Percentiles rank a stretch among this genome's conserved stretches.
phyloP scores from a whole-genome alignment of 1,139 yeast genomes.

The Geotrichum phurueaensis region DNA sequence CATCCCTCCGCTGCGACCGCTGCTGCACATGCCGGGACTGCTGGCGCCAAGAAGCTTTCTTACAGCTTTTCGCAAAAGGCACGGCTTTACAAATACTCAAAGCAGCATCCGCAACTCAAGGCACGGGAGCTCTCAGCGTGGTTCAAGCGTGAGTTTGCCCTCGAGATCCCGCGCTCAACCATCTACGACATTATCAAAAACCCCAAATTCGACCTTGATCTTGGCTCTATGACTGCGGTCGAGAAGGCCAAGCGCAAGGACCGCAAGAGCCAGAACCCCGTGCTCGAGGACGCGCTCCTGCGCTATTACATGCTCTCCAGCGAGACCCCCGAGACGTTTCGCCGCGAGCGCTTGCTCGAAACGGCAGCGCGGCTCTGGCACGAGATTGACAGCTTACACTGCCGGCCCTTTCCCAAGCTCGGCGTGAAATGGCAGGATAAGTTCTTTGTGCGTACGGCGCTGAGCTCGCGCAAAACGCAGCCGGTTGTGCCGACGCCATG shows the following conservation, averaged over 20 bases:
- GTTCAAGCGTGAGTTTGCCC: not conserved
- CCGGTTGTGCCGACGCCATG: not conserved
- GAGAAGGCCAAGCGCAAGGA: not conserved
- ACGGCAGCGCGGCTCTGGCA: not conserved
- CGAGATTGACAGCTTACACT: not conserved
- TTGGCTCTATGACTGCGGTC: not conserved
- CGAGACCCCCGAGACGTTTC: not conserved
- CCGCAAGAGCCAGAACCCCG: not conserved
- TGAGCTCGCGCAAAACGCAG: not conserved
- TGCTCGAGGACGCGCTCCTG: not conserved
- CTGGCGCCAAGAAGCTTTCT: not conserved
- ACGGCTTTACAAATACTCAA: slow-evolving; percentile 33
- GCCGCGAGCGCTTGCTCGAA: not conserved
- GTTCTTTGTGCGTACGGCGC: not conserved
- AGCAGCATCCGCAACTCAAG: slow-evolving; percentile 87
- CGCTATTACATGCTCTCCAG: not conserved
- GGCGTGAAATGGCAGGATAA: not conserved
- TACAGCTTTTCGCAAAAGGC: not conserved
- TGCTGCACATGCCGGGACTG: not conserved
- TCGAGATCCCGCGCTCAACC: not conserved
- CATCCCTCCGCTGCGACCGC: not conserved
- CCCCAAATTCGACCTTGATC: not conserved
- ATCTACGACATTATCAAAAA: not conserved
- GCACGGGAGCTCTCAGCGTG: slow-evolving; percentile 51
- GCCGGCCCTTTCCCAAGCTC: not conserved